A percentile compares a stretch with the other conserved stretches of the same genome.
These are phyloP conservation scores for Nemania abortiva DNA, from an alignment of 2,329 filamentous ascomycete genomes.

Conservation along the genomic window DNA sequence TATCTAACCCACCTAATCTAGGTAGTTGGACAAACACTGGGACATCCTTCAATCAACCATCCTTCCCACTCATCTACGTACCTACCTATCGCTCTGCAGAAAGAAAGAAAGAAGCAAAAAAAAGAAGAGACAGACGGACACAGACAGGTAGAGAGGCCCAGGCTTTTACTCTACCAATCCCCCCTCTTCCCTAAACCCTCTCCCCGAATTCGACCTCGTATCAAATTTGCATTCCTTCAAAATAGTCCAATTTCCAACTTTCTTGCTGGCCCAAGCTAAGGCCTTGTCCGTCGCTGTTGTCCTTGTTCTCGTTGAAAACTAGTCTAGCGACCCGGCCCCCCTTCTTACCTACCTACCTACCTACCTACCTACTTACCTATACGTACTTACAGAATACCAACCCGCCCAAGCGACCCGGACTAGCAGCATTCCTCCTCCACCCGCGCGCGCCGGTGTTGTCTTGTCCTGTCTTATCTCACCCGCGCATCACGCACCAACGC, in stretches of 20 bases:
- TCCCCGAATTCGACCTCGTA: slow-evolving; percentile 20
- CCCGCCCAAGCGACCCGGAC: neutral
- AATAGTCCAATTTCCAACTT: slow-evolving; percentile 21
- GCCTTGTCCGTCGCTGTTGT: slow-evolving; percentile 2
- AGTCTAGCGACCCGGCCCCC: slow-evolving; percentile 1
- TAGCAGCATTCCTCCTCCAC: slow-evolving; percentile 44
- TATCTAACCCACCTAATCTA: slow-evolving; percentile 2
- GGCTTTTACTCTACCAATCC: slow-evolving; percentile 20
- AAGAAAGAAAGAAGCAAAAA: slow-evolving; percentile 18
- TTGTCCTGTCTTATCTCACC: slow-evolving; percentile 47
- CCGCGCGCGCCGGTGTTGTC: slow-evolving; percentile 30
- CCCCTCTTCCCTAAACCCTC: slow-evolving; percentile 30
- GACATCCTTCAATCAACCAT: slow-evolving; percentile 34
- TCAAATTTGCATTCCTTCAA: slow-evolving; percentile 27
- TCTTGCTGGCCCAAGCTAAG: slow-evolving; percentile 11
- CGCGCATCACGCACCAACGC: slow-evolving; percentile 27
- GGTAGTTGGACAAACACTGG: slow-evolving; percentile 17
- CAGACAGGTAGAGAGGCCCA: slow-evolving; percentile 19
- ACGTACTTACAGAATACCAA: neutral
- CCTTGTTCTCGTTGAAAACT: neutral
- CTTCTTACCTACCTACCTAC: too few species aligned
- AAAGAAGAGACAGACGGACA: slow-evolving; percentile 15
- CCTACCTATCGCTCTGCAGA: slow-evolving; percentile 25
- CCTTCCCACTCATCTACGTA: slow-evolving; percentile 26
- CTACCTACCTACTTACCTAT: slow-evolving; percentile 6